A percentile compares a stretch with the other conserved stretches of the same genome.
Evolutionary conservation across 1,284 basidiomycete species (phyloP).

Genomic region (Cryptococcus sp.): DNA sequence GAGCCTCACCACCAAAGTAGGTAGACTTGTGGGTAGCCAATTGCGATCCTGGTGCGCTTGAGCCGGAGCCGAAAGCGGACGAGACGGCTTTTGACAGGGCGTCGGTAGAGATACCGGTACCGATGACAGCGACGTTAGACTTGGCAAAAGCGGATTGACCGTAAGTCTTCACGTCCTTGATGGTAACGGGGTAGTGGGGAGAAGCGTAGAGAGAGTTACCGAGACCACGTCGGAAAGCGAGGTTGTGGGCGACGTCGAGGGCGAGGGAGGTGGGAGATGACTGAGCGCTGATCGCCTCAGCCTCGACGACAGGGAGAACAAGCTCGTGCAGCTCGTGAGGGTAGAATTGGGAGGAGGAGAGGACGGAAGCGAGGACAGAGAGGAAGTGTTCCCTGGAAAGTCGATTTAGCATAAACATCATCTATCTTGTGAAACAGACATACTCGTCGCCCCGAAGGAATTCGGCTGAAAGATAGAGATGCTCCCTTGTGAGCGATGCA

Average conservation of each 20-base stretch:
- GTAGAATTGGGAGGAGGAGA: conserved; percentile 79
- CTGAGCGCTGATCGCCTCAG: conserved; percentile 68
- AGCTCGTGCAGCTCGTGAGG: conserved; percentile 84
- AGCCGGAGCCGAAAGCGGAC: conserved; percentile 62
- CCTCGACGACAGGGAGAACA: conserved; percentile 72
- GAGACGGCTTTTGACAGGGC: conserved; percentile 71
- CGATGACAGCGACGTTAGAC: conserved; percentile 79
- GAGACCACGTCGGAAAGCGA: conserved; percentile 89
- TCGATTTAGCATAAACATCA: conserved; percentile 8
- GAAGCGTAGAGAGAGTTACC: conserved; percentile 83
- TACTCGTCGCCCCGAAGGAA: conserved; percentile 96
- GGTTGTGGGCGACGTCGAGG: conserved; percentile 74
- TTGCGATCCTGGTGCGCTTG: conserved; percentile 14
- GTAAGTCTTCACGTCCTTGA: conserved; percentile 68
- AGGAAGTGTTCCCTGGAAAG: conserved; percentile 74
- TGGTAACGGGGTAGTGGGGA: conserved; percentile 66
- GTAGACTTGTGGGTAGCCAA: conserved; percentile 27
- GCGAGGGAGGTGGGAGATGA: conserved; percentile 62
- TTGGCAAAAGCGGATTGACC: conserved; percentile 72
- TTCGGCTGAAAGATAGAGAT: conserved; percentile 89
- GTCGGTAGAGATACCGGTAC: conserved; percentile 76
- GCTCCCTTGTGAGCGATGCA: conserved; percentile 80
- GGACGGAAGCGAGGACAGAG: conserved; percentile 77
- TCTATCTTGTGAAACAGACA: conserved; percentile 53
- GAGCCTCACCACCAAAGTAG: conserved; percentile 85